Percentiles rank a stretch among this genome's conserved stretches.
These are phyloP conservation scores for Psophocarpus tetragonolobus DNA, from an alignment of 306 rosid species.

Conservation along the genomic window DNA sequence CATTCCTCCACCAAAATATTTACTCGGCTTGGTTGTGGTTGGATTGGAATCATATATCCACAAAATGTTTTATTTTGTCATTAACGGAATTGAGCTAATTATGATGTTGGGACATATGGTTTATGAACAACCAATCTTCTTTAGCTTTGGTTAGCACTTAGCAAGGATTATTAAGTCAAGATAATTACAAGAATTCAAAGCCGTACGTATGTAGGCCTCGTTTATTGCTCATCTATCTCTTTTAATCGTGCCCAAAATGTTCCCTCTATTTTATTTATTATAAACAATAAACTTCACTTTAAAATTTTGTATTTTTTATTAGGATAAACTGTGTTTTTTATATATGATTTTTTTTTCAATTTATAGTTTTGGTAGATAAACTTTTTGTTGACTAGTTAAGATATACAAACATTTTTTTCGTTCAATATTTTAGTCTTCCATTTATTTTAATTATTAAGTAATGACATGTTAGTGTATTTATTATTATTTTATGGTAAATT, in stretches of 20 bases:
- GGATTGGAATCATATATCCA: conserved; percentile 4
- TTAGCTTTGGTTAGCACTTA: conserved; percentile 16
- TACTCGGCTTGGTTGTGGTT: neutral
- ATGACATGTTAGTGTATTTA: no score
- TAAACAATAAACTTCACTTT: neutral
- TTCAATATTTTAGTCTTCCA: no score
- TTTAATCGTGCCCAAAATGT: neutral
- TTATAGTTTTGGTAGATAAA: no score
- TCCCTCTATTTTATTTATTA: neutral
- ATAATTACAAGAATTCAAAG: conserved; percentile 21
- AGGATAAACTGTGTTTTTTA: no score
- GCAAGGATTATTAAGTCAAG: conserved; percentile 15
- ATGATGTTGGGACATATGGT: conserved; percentile 10
- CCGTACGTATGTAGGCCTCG: conserved; percentile 3
- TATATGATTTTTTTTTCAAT: no score
- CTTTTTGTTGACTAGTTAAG: no score
- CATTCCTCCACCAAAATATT: conserved; percentile 1
- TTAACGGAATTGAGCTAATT: conserved; percentile 17
- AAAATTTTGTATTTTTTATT: no score
- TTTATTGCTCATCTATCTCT: conserved; percentile 17
- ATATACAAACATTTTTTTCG: no score
- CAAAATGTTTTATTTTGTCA: conserved; percentile 3
- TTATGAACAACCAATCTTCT: conserved; percentile 13
- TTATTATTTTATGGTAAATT: no score
- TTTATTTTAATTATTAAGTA: no score